These are phyloP conservation scores for Pinus taeda DNA, from an alignment of 75 land plant species.

Conservation along the genomic window DNA sequence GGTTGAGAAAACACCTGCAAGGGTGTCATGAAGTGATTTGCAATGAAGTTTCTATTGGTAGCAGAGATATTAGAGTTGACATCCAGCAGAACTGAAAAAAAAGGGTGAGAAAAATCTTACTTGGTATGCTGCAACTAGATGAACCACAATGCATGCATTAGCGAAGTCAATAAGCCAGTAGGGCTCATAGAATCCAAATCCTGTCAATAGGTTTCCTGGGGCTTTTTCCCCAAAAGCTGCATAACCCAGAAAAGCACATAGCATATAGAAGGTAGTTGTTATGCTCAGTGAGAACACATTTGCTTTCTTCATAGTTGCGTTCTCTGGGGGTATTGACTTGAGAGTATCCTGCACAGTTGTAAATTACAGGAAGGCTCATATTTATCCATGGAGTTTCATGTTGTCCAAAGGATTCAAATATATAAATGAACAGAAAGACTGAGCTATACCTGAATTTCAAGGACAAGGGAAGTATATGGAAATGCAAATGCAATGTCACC, in stretches of 20 bases:
- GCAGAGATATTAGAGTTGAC: constrained; percentile 15
- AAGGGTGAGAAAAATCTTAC: constrained; percentile 13
- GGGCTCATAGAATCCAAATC: constrained; percentile 67
- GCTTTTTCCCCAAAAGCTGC: constrained; percentile 74
- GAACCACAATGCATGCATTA: constrained; percentile 69
- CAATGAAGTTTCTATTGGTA: constrained; percentile 20
- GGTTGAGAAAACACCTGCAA: constrained; percentile 66
- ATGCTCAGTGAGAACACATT: constrained; percentile 11
- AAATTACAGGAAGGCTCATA: too few species aligned
- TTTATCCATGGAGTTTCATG: too few species aligned
- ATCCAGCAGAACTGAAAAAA: constrained; percentile 9
- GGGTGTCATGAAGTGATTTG: constrained; percentile 17
- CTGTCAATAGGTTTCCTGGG: constrained; percentile 76
- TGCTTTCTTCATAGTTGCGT: too few species aligned
- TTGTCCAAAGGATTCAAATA: not conserved
- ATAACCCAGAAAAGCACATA: constrained; percentile 74
- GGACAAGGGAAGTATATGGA: constrained; percentile 32
- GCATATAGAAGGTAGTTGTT: constrained; percentile 63
- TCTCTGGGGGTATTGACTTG: too few species aligned
- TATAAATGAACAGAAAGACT: not conserved
- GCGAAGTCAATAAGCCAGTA: constrained; percentile 78
- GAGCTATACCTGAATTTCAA: constrained; percentile 32
- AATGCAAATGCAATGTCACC: constrained; percentile 45
- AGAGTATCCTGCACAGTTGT: too few species aligned
- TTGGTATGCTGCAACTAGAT: constrained; percentile 82